Conservation (phyloP, 306 rosid genomes). For the Lagenaria siceraria region DNA sequence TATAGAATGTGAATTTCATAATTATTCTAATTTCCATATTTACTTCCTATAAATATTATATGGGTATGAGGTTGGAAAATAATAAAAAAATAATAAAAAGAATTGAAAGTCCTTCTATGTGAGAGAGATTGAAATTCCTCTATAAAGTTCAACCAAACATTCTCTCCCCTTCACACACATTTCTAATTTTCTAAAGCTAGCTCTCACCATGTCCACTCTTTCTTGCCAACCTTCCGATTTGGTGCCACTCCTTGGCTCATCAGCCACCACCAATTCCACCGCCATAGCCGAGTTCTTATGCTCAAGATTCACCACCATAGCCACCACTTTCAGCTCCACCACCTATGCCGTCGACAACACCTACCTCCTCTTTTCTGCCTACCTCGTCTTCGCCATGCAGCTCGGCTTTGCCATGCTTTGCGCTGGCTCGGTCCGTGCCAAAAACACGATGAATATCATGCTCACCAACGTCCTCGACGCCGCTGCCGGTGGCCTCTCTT, state of each 20-base stretch:
- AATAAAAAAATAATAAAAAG: too few species aligned
- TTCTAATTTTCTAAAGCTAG: not conserved
- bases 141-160: not conserved
- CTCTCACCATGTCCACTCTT: conserved; percentile 30
- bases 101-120: not conserved
- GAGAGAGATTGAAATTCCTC: not conserved
- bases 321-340: conserved; percentile 27
- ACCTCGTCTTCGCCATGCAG: conserved; percentile 85
- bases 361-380: conserved; percentile 64
- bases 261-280: conserved; percentile 14
- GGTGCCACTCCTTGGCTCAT: conserved; percentile 20
- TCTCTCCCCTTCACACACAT: not conserved
- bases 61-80: too few species aligned
- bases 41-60: too few species aligned
- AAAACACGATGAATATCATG: conserved; percentile 91
- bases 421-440: conserved; percentile 83
- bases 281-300: conserved; percentile 47
- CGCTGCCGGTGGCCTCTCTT: conserved; percentile 61
- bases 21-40: too few species aligned
- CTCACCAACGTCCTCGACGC: conserved; percentile 89
- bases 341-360: conserved; percentile 45
- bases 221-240: conserved; percentile 46
- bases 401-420: conserved; percentile 94
- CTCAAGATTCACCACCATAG: conserved; percentile 25
- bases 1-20: too few species aligned